phyloP scores from a whole-genome alignment of 495 filamentous ascomycete genomes.

The Penicillium egyptiacum region DNA sequence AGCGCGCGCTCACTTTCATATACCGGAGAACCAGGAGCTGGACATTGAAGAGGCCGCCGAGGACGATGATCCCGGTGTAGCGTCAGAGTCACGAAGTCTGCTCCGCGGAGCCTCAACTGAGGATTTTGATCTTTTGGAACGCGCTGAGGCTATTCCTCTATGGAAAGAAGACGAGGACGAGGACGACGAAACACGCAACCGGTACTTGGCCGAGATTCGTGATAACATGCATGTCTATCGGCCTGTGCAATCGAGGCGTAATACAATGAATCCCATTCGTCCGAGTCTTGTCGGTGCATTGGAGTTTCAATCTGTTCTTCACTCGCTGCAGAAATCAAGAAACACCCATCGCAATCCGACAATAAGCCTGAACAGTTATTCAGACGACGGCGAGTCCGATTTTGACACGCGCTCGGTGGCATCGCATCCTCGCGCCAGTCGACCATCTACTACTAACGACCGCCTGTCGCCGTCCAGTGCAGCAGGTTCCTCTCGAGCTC shows the following conservation, averaged over 20 bases:
- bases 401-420: slow-evolving; percentile 51
- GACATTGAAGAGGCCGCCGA: slow-evolving; percentile 68
- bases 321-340: slow-evolving; percentile 73
- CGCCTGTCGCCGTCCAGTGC: slow-evolving; percentile 36
- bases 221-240: slow-evolving; percentile 90
- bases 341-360: slow-evolving; percentile 64
- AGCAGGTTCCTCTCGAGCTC: slow-evolving; percentile 37
- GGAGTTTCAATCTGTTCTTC: slow-evolving; percentile 88
- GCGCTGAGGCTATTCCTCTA: slow-evolving; percentile 45
- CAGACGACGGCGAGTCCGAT: slow-evolving; percentile 59
- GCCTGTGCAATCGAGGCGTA: slow-evolving; percentile 62
- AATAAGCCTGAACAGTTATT: slow-evolving; percentile 69
- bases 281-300: slow-evolving; percentile 91
- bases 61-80: slow-evolving; percentile 66
- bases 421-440: slow-evolving; percentile 42
- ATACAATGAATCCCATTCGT: slow-evolving; percentile 78
- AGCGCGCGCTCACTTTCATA: slow-evolving; percentile 70
- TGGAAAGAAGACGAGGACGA: slow-evolving; percentile 56
- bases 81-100: slow-evolving; percentile 52
- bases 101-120: slow-evolving; percentile 53
- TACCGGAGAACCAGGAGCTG: slow-evolving; percentile 65
- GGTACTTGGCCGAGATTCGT: slow-evolving; percentile 78
- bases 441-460: slow-evolving; percentile 24
- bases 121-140: slow-evolving; percentile 75
- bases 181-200: slow-evolving; percentile 68